Conservation (phyloP, 2,329 filamentous ascomycete genomes). For the Lasiodiplodia citricola region DNA sequence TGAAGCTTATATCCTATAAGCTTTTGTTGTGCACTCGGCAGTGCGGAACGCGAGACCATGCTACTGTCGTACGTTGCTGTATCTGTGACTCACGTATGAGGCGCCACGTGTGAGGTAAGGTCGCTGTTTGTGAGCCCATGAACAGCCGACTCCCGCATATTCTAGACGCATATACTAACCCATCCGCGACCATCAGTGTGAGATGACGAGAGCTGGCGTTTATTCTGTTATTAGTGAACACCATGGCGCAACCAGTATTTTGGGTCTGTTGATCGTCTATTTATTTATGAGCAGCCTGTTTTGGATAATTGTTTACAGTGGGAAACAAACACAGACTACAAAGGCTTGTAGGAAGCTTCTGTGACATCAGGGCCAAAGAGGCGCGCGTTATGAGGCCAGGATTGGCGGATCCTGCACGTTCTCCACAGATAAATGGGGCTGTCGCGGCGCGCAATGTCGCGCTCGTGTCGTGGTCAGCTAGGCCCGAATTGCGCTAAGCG, state of each 20-base stretch:
- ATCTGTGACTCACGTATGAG: background rate
- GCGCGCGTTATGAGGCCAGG: background rate
- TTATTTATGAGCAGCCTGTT: constrained; percentile 17
- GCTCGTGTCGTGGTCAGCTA: constrained; percentile 15
- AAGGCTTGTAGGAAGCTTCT: background rate
- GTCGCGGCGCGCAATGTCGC: constrained; percentile 17
- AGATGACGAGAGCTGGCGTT: background rate
- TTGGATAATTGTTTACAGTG: constrained; percentile 11
- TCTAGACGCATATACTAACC: background rate
- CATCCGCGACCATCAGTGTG: background rate
- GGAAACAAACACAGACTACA: background rate
- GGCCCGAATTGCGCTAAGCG: constrained; percentile 14
- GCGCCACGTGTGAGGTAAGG: background rate
- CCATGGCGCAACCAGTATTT: background rate
- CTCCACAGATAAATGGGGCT: constrained; percentile 18
- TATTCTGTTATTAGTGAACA: background rate
- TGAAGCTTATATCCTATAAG: background rate
- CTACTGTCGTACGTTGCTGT: background rate
- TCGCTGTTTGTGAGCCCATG: background rate
- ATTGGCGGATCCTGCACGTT: constrained; percentile 6
- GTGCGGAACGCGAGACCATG: background rate
- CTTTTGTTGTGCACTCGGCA: background rate
- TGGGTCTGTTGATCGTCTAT: background rate
- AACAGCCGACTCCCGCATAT: background rate
- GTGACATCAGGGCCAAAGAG: background rate